Base-by-base conservation (phyloP, 306 rosid genomes). In the Medicago ruthenica region DNA sequence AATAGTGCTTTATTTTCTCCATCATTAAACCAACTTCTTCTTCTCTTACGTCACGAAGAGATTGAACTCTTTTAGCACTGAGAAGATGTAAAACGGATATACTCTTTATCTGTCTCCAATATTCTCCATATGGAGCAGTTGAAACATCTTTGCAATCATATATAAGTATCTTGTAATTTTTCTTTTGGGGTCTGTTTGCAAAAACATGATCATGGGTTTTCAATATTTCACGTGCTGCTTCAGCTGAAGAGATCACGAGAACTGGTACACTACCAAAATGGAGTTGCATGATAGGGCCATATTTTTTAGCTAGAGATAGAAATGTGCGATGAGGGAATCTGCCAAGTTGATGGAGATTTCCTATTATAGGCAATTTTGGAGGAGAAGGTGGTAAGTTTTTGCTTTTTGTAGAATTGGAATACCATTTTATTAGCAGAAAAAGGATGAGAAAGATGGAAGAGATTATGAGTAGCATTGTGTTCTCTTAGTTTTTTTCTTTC, bases 271-370 rank as follows among this genome's bases (percentile, higher is more conserved):
- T 72, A 12, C 91, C 89, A 0, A 87, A 62, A 57, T 66, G 88
- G 45, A 89, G 86, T 7, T 78, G 73, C 95, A 87, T 84, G 12
- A 85, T 41, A 3, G 83, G 81, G n/a, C 90, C 92, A 47, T 88
- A 70, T 17, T 50, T 78, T 55, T 76, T 27, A 47, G 92, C 78
- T 13, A 88, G 0, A n/a, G 70, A 14, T 41, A 9, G 60, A 36
- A 88, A 84, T 0, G 79, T 54, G 14, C 62, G 85, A 42, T 87
- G 84, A 70, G 91, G 80, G 1, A n/a, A 58, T 8, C 4, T 3
- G 18, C 89, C 86, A 1, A 88, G 44, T 64, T 83, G 89, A 55
- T 83, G 88, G n/a, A 89, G 75, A 74, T 89, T 85, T 24, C 91
- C 87, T 4, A 89, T 40, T 31, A 89, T 9, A 0, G 91, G 93